Evolutionary conservation across 129 eudicot genomes (phyloP).

Genomic region (Pseudognaphalium luteoalbum): DNA sequence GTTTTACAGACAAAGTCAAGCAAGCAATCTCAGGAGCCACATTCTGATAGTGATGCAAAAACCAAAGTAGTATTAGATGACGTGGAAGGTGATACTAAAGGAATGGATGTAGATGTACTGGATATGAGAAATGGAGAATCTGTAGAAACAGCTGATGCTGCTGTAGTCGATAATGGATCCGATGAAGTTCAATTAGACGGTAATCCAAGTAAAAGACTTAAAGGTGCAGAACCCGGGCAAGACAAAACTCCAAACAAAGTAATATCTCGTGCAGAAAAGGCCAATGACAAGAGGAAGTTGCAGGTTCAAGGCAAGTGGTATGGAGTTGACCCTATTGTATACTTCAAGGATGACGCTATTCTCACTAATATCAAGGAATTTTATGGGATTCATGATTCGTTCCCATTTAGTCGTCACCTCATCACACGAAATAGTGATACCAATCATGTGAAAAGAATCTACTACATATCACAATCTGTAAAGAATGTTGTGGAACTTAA

Average conservation of each 20-base stretch:
- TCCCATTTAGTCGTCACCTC: conserved; percentile 69
- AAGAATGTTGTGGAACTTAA: conserved; percentile 86
- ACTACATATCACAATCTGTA: conserved; percentile 75
- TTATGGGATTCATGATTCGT: conserved; percentile 78
- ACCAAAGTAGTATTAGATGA: conserved; percentile 30
- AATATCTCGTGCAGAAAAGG: conserved; percentile 45
- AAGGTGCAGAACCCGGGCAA: conserved; percentile 37
- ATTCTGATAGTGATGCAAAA: conserved; percentile 24
- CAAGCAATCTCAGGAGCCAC: conserved; percentile 24
- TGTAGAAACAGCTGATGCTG: conserved; percentile 27
- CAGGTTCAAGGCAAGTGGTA: conserved; percentile 95
- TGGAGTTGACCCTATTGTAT: conserved; percentile 93
- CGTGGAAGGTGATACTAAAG: conserved; percentile 35
- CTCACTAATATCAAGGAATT: conserved; percentile 65
- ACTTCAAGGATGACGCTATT: conserved; percentile 60
- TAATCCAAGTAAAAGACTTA: conserved; percentile 42
- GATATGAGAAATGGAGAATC: conserved; percentile 33
- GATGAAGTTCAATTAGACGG: conserved; percentile 39
- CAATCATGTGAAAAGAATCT: conserved; percentile 83
- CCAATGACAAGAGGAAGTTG: conserved; percentile 73
- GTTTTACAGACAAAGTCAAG: conserved; percentile 52
- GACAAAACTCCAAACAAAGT: conserved; percentile 29
- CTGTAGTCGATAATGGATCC: conserved; percentile 34
- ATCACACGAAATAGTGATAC: conserved; percentile 80
- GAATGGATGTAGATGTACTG: conserved; percentile 30